Percentiles rank a stretch among this genome's conserved stretches.
Conservation (phyloP, 2,329 filamentous ascomycete species). For the Trematosphaeria pertusa region DNA sequence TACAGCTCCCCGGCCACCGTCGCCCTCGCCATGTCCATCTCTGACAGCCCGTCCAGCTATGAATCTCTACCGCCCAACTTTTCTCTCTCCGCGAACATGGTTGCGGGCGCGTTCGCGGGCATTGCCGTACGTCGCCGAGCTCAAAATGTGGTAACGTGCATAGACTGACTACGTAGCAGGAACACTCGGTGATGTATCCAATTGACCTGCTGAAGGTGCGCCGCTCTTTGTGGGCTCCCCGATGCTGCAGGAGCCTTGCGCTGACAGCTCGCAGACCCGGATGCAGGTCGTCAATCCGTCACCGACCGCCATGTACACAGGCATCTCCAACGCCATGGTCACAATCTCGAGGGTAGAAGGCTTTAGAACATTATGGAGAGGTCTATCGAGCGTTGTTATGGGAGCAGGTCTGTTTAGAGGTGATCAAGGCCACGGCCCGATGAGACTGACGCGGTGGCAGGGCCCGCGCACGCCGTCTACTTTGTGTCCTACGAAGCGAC, state of each 20-base stretch:
- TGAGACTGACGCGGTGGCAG: conserved; percentile 57
- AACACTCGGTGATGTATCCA: conserved; percentile 99
- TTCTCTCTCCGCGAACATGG: conserved; percentile 92
- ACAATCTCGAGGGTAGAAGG: conserved; percentile 92
- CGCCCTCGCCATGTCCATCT: conserved; percentile 10
- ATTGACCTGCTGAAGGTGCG: conserved; percentile 95
- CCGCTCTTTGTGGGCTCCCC: conserved; percentile 10
- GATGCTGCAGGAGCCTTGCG: conserved; percentile 13
- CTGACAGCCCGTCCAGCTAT: conserved; percentile 65
- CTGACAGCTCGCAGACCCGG: conserved; percentile 72
- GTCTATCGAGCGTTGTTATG: conserved; percentile 93
- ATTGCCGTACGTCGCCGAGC: conserved; percentile 73
- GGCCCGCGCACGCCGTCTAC: conserved; percentile 95
- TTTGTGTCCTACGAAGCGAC: conserved; percentile 98
- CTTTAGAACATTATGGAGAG: conserved; percentile 90
- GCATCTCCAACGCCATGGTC: conserved; percentile 89
- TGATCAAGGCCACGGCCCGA: conserved; percentile 3
- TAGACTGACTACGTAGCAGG: conserved; percentile 61
- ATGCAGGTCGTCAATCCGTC: conserved; percentile 95
- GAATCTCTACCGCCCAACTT: conserved; percentile 94
- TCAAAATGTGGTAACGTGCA: conserved; percentile 13
- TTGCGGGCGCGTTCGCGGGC: conserved; percentile 93
- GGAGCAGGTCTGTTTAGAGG: conserved; percentile 74
- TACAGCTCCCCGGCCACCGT: conserved; percentile 31
- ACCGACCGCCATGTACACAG: conserved; percentile 81